These are phyloP conservation scores for Arthrobotrys sphaeroides DNA, from an alignment of 2,329 filamentous ascomycete species.

Conservation along the genomic window DNA sequence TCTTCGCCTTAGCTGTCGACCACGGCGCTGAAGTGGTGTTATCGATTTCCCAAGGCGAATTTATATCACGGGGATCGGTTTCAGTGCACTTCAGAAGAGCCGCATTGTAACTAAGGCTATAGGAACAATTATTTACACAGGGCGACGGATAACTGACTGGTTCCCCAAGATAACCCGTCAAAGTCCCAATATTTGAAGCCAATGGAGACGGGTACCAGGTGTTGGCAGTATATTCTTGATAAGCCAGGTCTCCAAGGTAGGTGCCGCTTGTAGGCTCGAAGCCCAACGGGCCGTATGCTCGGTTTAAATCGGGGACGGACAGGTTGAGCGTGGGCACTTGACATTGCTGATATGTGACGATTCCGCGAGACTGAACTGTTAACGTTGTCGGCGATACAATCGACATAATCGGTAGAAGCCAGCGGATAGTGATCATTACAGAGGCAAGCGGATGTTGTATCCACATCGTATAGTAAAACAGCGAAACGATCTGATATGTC, in stretches of 20 bases:
- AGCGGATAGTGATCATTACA: constrained; percentile 37
- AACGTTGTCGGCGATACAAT: constrained; percentile 45
- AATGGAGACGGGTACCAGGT: constrained; percentile 14
- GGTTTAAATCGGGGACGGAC: not conserved
- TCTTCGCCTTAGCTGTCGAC: not conserved
- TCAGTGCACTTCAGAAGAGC: constrained; percentile 39
- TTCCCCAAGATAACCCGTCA: constrained; percentile 32
- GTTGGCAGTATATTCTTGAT: constrained; percentile 31
- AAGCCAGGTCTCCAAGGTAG: constrained; percentile 25
- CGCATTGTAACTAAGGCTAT: constrained; percentile 26
- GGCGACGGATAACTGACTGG: constrained; percentile 29
- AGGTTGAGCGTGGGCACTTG: constrained; percentile 40
- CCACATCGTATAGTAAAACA: constrained; percentile 46
- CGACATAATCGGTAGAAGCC: constrained; percentile 46
- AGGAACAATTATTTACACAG: constrained; percentile 50
- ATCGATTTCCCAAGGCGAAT: constrained; percentile 27
- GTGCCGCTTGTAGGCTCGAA: not conserved
- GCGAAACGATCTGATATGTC: constrained; percentile 40
- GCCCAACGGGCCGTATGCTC: not conserved
- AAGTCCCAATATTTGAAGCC: constrained; percentile 29
- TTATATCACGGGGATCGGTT: constrained; percentile 8
- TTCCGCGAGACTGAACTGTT: constrained; percentile 31
- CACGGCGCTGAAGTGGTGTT: constrained; percentile 25
- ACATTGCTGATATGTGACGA: not conserved
- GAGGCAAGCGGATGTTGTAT: constrained; percentile 33